Base-by-base conservation (phyloP, 805 yeast genomes). In the Naumovozyma dairenensis region DNA sequence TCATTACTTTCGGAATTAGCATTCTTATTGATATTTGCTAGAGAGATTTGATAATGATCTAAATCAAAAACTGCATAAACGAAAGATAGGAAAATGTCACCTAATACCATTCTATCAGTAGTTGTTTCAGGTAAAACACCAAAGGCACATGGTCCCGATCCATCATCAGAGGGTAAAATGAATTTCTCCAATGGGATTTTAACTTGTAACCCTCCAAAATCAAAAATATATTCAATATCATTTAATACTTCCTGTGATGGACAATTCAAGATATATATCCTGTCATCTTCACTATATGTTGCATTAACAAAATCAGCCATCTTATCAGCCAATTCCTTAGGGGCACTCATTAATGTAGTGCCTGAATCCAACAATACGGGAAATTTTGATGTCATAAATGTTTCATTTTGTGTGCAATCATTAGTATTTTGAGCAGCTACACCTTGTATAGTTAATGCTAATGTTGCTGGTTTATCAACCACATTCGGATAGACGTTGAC, bases 201-300 rank as follows among this genome's bases (percentile, higher is more conserved):
- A 37, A 80, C 71, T 7, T 53, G 47, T n/a, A 65, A 52, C 5
- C 84, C 86, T 38, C 74, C 73, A 57, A 80, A 75, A 44, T 70
- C 60, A 44, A 73, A 73, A 19, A 39, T 26, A 29, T 42, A 40
- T 14, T 39, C 39, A 6, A 49, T 41, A 29, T 51, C 34, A 19
- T 47, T 10, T 25, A 39, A 38, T 4, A 47, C 41, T n/a, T 41
- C 45, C 15, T 41, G 50, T 17, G 38, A 30, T 2, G 56, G 46
- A 51, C 80, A 74, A 12, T 51, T 47, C 37, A 69, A 46, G n/a
- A 50, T 35, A 43, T 69, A 74, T 13, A 63, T 59, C 1, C 63
- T 67, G 8, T 58, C 45, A 4, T 39, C 33, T 6, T 39, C 37
- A 13, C 65, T 58, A 46, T 59, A 72, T 1, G 49, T 34, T 3